phyloP scores from a whole-genome alignment of 2,329 filamentous ascomycete genomes.

The Ceratocystis colombiana region DNA sequence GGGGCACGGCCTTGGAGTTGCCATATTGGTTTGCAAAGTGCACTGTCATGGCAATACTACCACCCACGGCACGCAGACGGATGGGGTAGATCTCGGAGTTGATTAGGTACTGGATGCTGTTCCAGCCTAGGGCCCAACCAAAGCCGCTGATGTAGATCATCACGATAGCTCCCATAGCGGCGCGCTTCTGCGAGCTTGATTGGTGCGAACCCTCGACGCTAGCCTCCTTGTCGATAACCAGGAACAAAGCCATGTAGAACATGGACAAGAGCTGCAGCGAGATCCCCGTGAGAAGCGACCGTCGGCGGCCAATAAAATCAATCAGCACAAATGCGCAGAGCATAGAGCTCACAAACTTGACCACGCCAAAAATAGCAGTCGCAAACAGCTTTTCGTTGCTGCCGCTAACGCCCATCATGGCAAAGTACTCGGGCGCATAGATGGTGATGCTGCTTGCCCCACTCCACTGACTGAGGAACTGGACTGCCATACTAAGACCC shows the following conservation, averaged over 20 bases:
- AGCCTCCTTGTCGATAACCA: conserved; percentile 39
- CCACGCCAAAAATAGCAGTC: conserved; percentile 64
- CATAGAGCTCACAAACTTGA: conserved; percentile 59
- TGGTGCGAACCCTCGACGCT: conserved; percentile 37
- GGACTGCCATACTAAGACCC: conserved; percentile 56
- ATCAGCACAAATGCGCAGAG: conserved; percentile 68
- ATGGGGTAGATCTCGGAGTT: conserved; percentile 70
- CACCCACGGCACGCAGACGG: conserved; percentile 59
- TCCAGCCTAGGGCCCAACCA: conserved; percentile 64
- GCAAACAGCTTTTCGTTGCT: conserved; percentile 59
- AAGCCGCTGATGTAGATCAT: conserved; percentile 63
- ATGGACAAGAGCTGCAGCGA: conserved; percentile 50
- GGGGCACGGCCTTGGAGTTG: conserved; percentile 62
- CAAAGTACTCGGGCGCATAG: conserved; percentile 65
- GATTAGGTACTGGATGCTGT: conserved; percentile 67
- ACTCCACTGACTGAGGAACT: conserved; percentile 64
- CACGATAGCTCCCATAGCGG: conserved; percentile 57
- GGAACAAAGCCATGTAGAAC: conserved; percentile 52
- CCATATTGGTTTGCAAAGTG: conserved; percentile 74
- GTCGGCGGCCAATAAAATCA: conserved; percentile 67
- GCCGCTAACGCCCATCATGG: conserved; percentile 58
- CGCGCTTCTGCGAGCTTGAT: conserved; percentile 37
- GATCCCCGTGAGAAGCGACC: conserved; percentile 51
- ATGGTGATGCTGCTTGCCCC: conserved; percentile 65
- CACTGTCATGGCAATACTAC: conserved; percentile 63